phyloP scores from a whole-genome alignment of 441 rosid genomes.

The Syzygium syzygioides region DNA sequence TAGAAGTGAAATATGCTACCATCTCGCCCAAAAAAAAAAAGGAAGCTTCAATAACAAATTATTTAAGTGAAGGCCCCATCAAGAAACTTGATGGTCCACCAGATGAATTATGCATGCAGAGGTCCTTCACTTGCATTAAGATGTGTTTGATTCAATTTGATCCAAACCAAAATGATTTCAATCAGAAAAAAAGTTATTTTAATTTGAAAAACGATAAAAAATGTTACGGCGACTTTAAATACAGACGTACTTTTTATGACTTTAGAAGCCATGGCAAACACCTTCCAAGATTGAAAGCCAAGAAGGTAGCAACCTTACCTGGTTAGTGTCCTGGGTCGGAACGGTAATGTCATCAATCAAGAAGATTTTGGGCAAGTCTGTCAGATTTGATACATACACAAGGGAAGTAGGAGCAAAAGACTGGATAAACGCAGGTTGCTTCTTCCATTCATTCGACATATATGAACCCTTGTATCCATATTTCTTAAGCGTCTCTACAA shows the following conservation, averaged over 20 bases:
- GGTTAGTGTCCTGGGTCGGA: conserved; percentile 82
- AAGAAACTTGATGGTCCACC: background rate
- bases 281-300: background rate
- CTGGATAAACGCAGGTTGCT: conserved; percentile 82
- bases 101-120: background rate
- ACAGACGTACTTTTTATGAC: background rate
- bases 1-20: background rate
- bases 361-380: conserved; percentile 72
- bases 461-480: conserved; percentile 82
- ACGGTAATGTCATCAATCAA: conserved; percentile 66
- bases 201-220: background rate
- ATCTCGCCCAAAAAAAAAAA: background rate
- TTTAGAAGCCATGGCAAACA: background rate
- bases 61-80: background rate
- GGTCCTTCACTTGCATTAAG: background rate
- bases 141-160: background rate
- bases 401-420: conserved; percentile 96
- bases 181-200: background rate
- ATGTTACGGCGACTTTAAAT: background rate
- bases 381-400: conserved; percentile 52
- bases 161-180: background rate
- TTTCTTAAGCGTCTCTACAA: conserved; percentile 60
- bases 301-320: conserved; percentile 35
- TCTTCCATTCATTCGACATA: conserved; percentile 77
- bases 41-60: background rate